These are phyloP conservation scores for Coffea eugenioides DNA, from an alignment of 257 asterid genomes.

Conservation along the genomic window DNA sequence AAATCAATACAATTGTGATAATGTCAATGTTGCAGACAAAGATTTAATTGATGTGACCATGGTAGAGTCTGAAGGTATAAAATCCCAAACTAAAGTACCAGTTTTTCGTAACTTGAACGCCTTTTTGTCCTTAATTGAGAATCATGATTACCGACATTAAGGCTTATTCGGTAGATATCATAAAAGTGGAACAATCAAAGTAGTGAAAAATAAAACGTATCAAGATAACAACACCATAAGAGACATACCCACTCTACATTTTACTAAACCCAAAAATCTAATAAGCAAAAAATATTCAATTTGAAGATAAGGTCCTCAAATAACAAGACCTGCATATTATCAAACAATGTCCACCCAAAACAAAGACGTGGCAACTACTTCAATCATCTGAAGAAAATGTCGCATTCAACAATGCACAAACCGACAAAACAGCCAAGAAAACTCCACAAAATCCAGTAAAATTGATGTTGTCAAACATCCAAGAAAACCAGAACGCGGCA, in stretches of 20 bases:
- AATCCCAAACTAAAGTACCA: background rate
- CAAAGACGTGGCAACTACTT: background rate
- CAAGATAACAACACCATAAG: background rate
- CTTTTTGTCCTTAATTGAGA: background rate
- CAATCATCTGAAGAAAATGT: background rate
- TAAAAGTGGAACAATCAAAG: background rate
- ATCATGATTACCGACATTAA: background rate
- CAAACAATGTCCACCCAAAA: background rate
- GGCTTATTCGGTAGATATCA: background rate
- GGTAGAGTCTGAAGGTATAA: background rate
- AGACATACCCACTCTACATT: background rate
- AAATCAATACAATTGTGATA: background rate
- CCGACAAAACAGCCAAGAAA: background rate
- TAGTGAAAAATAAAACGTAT: background rate
- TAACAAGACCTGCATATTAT: background rate
- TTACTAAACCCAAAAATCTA: background rate
- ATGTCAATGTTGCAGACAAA: background rate
- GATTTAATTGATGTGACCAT: background rate
- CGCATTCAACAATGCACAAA: background rate
- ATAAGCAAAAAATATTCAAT: background rate
- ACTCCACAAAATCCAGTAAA: background rate
- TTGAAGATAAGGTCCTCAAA: too few species aligned
- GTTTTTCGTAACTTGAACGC: background rate
- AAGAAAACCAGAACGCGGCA: background rate
- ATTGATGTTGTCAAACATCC: background rate